Evolutionary conservation across 2,329 filamentous ascomycete species (phyloP), one percentile per base, ranked within the genome.

Genomic region (Trichoderma atrobrunneum): DNA sequence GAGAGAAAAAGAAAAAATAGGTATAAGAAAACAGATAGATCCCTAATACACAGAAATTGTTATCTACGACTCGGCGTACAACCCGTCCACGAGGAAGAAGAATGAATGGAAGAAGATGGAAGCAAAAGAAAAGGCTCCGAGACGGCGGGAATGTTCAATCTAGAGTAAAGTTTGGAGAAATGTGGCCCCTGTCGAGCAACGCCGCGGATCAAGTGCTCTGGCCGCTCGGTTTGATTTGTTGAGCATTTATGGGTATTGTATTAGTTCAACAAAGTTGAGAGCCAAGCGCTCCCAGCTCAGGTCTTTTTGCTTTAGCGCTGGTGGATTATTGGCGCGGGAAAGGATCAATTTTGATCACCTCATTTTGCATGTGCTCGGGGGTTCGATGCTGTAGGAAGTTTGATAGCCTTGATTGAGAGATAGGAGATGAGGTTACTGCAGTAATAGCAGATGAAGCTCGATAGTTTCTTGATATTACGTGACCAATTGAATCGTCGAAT

Each of bases 211-310:
- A 36, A 62, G 24, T 67, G 70, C 64, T 61, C 59, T 32, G 70
- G 70, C 48, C 56, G 43, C 57, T 63, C 43, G 24, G 26, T 32
- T 24, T 72, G 70, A 72, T 68, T 72, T 68, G 70, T 72, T 72
- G 70, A 66, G 70, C 63, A 59, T 64, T 56, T 36, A 34, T 48
- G 39, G 54, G 43, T 66, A 39, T 36, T 3, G 7, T 43, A n/a
- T 36, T 43, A 32, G 39, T 56, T 60, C 61, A 71, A 65, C 61
- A 71, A 65, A 43, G 21, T 43, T 36, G 66, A 61, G 21, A 36
- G 51, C 34, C 21, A 67, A 21, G 65, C 54, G 65, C 10, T 21
- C 30, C 39, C 39, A 43, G 39, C 39, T 43, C 57, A 59, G 56
- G 56, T 26, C 32, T 36, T 61, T 34, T 39, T 60, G 48, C 34